Percentiles rank a stretch among this genome's conserved stretches.
Evolutionary conservation across 768 basidiomycete genomes (phyloP).

Genomic region (Floccularia luteovirens): DNA sequence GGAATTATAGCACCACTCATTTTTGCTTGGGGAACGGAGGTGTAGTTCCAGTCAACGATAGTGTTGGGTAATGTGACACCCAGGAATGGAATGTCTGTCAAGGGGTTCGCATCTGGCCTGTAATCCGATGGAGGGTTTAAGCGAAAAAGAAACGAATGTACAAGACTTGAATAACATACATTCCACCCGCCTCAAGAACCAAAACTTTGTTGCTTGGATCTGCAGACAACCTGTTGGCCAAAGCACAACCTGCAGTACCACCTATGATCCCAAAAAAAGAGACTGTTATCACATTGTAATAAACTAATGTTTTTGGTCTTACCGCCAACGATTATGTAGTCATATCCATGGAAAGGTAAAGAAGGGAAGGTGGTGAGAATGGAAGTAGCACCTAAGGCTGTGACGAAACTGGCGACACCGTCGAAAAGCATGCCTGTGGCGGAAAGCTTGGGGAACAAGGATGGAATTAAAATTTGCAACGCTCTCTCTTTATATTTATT

Average conservation of each 20-base stretch:
- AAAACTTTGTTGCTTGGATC: conserved; percentile 37
- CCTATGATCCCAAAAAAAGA: conserved; percentile 10
- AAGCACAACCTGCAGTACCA: conserved; percentile 50
- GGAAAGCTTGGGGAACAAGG: too few relatives aligned
- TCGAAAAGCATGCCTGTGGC: too few relatives aligned
- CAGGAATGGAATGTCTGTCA: conserved; percentile 6
- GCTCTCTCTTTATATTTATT: too few relatives aligned
- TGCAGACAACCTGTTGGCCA: conserved; percentile 53
- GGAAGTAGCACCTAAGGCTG: too few relatives aligned
- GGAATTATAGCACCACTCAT: conserved; percentile 12
- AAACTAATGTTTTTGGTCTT: too few relatives aligned
- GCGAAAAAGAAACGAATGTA: too few relatives aligned
- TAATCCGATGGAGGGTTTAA: background rate
- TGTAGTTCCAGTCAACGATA: conserved; percentile 20
- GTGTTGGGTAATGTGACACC: conserved; percentile 11
- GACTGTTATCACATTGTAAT: background rate
- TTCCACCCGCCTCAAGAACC: conserved; percentile 48
- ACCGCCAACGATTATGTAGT: conserved; percentile 24
- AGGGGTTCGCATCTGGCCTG: conserved; percentile 8
- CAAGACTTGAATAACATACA: conserved; percentile 30
- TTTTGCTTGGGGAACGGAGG: conserved; percentile 13
- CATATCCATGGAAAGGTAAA: too few relatives aligned
- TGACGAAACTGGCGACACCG: too few relatives aligned
- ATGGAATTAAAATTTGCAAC: too few relatives aligned
- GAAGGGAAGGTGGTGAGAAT: too few relatives aligned